Evolutionary conservation across 768 basidiomycete genomes (phyloP).

Genomic region (Mycena haematopus): DNA sequence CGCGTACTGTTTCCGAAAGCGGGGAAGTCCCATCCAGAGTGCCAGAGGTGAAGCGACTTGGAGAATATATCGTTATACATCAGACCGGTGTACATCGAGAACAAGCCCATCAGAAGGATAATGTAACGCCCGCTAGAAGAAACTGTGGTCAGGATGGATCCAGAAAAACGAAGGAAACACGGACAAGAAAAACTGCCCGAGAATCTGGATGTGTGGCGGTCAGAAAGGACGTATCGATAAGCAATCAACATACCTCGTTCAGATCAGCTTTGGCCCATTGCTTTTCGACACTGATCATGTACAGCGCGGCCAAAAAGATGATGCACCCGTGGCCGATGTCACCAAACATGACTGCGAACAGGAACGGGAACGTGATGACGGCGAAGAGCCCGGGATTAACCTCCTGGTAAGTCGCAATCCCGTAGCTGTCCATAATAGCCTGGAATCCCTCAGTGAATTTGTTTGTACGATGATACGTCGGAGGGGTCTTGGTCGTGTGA

Average conservation of each 20-base stretch:
- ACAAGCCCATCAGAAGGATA: conserved; percentile 96
- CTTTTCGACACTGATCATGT: conserved; percentile 89
- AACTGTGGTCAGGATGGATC: conserved; percentile 30
- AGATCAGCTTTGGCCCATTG: conserved; percentile 75
- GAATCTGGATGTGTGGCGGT: conserved; percentile 57
- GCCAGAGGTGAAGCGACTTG: conserved; percentile 85
- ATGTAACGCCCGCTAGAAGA: conserved; percentile 90
- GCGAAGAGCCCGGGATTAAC: conserved; percentile 96
- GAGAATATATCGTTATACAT: conserved; percentile 99
- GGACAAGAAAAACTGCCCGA: conserved; percentile 91
- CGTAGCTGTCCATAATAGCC: conserved; percentile 97
- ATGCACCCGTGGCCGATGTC: conserved; percentile 96
- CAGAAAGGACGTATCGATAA: conserved; percentile 11
- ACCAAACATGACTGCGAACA: conserved; percentile 99
- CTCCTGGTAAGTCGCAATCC: conserved; percentile 93
- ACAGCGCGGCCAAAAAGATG: conserved; percentile 74
- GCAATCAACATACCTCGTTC: conserved; percentile 64
- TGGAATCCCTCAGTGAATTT: conserved; percentile 98
- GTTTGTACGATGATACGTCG: conserved; percentile 93
- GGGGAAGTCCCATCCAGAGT: conserved; percentile 87
- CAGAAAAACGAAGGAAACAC: conserved; percentile 40
- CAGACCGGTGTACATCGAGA: conserved; percentile 95
- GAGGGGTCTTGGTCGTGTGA: conserved; percentile 88
- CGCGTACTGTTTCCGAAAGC: conserved; percentile 48
- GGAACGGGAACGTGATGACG: conserved; percentile 92